A percentile compares a stretch with the other conserved stretches of the same genome.
Evolutionary conservation across 331 rosid species (phyloP).

Genomic region (Rhamnella rubrinervis): DNA sequence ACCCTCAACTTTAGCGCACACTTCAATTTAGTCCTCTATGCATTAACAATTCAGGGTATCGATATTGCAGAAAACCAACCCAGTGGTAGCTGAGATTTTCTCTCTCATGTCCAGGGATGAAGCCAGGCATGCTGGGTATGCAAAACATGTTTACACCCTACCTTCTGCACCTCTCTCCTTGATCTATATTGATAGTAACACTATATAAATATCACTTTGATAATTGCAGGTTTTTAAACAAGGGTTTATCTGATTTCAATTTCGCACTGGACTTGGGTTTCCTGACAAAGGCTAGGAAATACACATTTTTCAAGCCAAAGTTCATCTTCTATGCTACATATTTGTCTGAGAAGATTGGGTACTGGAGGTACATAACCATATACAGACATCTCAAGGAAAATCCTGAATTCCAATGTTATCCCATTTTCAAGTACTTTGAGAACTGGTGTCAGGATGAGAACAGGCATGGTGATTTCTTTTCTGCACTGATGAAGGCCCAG

Average conservation of each 20-base stretch:
- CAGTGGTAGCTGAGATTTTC: constrained; percentile 99
- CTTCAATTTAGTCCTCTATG: background rate
- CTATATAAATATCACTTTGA: background rate
- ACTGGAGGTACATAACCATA: constrained; percentile 97
- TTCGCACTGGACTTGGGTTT: constrained; percentile 98
- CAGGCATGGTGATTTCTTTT: constrained; percentile 95
- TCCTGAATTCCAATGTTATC: constrained; percentile 90
- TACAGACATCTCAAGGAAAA: constrained; percentile 93
- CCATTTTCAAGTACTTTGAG: constrained; percentile 96
- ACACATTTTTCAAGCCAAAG: constrained; percentile 97
- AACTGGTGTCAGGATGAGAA: constrained; percentile 99
- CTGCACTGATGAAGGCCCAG: constrained; percentile 98
- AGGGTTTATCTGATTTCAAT: constrained; percentile 96
- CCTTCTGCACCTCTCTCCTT: background rate
- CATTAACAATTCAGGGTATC: constrained; percentile 26
- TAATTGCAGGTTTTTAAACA: constrained; percentile 78
- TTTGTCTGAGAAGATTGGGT: constrained; percentile 95
- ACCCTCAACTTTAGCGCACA: too few relatives aligned
- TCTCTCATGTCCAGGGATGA: constrained; percentile 99
- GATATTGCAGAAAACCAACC: constrained; percentile 87
- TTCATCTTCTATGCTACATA: constrained; percentile 98
- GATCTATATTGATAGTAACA: too few relatives aligned
- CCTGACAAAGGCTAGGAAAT: constrained; percentile 91
- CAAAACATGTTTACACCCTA: background rate
- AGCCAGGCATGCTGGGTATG: constrained; percentile 99